Evolutionary conservation across 441 rosid species (phyloP).

Genomic region (Brassica hybrid): DNA sequence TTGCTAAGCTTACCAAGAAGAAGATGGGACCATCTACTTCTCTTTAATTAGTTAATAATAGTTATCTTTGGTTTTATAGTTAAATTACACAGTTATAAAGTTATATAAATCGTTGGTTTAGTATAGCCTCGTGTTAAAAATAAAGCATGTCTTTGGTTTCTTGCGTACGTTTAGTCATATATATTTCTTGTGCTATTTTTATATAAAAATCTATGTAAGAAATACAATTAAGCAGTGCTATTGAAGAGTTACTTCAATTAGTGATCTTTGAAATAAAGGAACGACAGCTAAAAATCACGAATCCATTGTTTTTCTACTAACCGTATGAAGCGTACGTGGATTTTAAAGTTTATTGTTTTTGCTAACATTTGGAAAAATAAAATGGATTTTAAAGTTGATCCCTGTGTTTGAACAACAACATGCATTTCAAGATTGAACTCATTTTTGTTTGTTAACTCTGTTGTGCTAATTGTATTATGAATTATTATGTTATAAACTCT

Average conservation of each 20-base stretch:
- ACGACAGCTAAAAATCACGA: not conserved
- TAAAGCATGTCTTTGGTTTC: not conserved
- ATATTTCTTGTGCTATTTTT: not conserved
- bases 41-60: not conserved
- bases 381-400: not conserved
- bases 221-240: not conserved
- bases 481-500: not conserved
- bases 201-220: not conserved
- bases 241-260: not conserved
- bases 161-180: not conserved
- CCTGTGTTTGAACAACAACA: not conserved
- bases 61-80: not conserved
- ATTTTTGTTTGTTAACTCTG: not conserved
- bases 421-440: not conserved
- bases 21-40: constrained; percentile 26
- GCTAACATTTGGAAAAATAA: no score
- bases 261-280: not conserved
- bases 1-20: constrained; percentile 48
- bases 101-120: not conserved
- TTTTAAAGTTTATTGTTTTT: no score
- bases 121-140: not conserved
- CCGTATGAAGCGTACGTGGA: not conserved
- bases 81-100: not conserved
- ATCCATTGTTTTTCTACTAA: not conserved
- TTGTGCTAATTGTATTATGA: not conserved